Evolutionary conservation across 1,284 basidiomycete species (phyloP), one percentile per base, ranked within the genome.

Genomic region (Cryptococcus deneoformans): DNA sequence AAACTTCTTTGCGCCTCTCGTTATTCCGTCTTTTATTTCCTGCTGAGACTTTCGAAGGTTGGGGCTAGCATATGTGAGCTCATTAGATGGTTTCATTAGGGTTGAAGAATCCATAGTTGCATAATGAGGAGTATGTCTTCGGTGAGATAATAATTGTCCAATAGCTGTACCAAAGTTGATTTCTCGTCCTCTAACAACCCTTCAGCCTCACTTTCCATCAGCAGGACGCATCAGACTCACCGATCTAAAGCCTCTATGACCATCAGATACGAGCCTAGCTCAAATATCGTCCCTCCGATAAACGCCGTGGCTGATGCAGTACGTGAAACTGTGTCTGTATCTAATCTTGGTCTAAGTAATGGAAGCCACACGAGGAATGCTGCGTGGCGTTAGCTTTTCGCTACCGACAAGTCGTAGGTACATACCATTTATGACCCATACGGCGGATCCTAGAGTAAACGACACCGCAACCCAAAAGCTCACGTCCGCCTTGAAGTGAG

Each of bases 241-340:
- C 68, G 53, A 61, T 83, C 81, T 69, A 82, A 77, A 0, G 81
- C 82, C 61, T 84, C 82, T 56, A 80, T 74, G 8, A 84, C 75
- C 37, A 80, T 80, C 8, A 81, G 68, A 11, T 82, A 74, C 0
- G 80, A 77, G 10, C 82, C 82, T 35, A 82, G 56, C 53, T 82
- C 81, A 74, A 85, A 86, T 9, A 84, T 72, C 6, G 83, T 81
- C 1, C 83, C 84, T 5, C 84, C 85, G 1, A 82, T 59, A 50
- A 78, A 77, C 0, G 68, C 77, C 59, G 80, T 81, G 0, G 81
- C 82, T 2, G 80, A 76, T 3, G 79, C 80, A 1, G 72, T 63
- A 3, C 65, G 59, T 4, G 69, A 68, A 54, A 63, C 65, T 3
- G 57, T 45, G 14, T 48, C 36, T 6, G 52, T 53, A 51, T 72